A percentile compares a stretch with the other conserved stretches of the same genome.
Evolutionary conservation across 208 protist species (phyloP).

Genomic region (Crithidia expoeki): DNA sequence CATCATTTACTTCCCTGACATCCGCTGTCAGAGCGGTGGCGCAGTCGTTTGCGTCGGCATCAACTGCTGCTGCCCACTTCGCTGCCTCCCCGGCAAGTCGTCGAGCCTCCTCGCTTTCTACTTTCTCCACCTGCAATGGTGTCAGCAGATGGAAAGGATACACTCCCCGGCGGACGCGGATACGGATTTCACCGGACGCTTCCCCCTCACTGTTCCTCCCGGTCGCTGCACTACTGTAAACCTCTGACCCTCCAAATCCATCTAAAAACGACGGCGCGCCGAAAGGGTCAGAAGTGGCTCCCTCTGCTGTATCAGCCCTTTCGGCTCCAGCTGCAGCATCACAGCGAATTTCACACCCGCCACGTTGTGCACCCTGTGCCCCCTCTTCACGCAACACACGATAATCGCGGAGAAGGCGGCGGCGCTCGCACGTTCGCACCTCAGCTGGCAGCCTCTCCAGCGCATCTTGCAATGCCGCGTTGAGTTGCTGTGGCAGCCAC

Average conservation of each 20-base stretch:
- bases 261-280: too few species aligned
- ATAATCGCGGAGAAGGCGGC: slow-evolving; percentile 20
- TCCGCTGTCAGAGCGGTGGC: background rate
- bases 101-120: slow-evolving; percentile 3
- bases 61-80: background rate
- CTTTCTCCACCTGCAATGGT: slow-evolving; percentile 11
- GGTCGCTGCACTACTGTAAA: background rate
- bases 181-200: slow-evolving; percentile 6
- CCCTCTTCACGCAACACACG: slow-evolving; percentile 16
- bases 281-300: too few species aligned
- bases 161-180: slow-evolving; percentile 9
- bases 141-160: slow-evolving; percentile 23
- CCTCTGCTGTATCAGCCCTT: background rate
- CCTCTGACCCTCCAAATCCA: too few species aligned
- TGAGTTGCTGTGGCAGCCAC: slow-evolving; percentile 28
- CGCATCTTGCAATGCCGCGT: slow-evolving; percentile 19
- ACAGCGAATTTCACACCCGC: slow-evolving; percentile 12
- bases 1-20: slow-evolving; percentile 3
- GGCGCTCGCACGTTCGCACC: slow-evolving; percentile 7
- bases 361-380: slow-evolving; percentile 12
- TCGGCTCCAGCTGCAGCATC: background rate
- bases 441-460: slow-evolving; percentile 19
- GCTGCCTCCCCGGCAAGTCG: background rate
- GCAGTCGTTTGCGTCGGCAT: background rate
- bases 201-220: background rate